A percentile compares a stretch with the other conserved stretches of the same genome.
These are phyloP conservation scores for Clitopilus hobsonii DNA, from an alignment of 768 basidiomycete genomes.

Conservation along the genomic window DNA sequence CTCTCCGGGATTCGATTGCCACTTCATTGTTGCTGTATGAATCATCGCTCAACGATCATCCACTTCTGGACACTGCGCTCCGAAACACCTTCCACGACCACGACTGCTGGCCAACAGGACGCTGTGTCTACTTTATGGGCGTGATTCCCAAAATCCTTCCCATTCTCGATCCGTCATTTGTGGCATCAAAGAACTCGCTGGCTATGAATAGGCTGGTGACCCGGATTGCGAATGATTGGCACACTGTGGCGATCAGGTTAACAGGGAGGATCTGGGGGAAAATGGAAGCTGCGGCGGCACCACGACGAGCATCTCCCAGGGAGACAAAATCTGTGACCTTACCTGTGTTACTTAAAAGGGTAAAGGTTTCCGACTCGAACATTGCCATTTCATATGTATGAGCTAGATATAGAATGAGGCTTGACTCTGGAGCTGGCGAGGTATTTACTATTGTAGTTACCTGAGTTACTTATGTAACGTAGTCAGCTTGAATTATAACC, in stretches of 20 bases:
- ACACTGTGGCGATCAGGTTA: neutral
- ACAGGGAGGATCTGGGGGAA: neutral
- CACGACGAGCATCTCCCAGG: neutral
- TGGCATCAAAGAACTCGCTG: neutral
- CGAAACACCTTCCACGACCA: neutral
- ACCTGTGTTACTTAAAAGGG: neutral
- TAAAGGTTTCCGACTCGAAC: neutral
- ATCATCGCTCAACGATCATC: neutral
- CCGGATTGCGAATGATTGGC: neutral
- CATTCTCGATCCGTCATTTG: neutral
- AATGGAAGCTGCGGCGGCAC: neutral
- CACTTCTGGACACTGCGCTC: neutral
- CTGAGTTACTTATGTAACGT: neutral
- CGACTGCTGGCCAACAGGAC: neutral
- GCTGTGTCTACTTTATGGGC: neutral
- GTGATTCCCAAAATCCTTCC: neutral
- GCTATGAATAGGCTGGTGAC: neutral
- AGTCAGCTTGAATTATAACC: neutral
- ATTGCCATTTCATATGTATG: neutral
- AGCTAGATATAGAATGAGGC: neutral
- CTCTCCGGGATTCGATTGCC: neutral
- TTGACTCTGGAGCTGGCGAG: neutral
- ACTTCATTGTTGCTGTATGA: neutral
- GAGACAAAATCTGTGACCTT: neutral
- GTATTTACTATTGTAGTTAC: neutral